phyloP scores from a whole-genome alignment of 2,329 filamentous ascomycete species.

The Corniculantispora saksenae region DNA sequence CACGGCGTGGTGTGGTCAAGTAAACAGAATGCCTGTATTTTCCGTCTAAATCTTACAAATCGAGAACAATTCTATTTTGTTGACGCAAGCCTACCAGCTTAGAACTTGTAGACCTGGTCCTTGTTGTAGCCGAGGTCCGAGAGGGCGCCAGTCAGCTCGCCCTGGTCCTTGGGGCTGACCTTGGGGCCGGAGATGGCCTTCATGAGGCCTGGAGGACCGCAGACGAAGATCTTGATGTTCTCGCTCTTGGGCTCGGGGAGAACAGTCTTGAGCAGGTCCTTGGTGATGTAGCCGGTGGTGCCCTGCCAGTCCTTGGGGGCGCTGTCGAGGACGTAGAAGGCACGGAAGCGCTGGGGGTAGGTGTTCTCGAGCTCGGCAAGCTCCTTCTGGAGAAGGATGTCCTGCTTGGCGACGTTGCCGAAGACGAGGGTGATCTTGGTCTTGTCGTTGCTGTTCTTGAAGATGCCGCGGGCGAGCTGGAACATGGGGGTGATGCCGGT shows the following conservation, averaged over 20 bases:
- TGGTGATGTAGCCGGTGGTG: conserved; percentile 93
- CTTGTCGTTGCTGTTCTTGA: conserved; percentile 77
- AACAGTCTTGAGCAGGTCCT: conserved; percentile 92
- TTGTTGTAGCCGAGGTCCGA: conserved; percentile 72
- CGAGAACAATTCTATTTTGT: neutral
- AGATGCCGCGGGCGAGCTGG: conserved; percentile 89
- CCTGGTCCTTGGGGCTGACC: conserved; percentile 91
- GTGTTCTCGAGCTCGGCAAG: conserved; percentile 82
- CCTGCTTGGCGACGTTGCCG: conserved; percentile 89
- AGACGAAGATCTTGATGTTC: conserved; percentile 96
- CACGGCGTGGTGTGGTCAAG: neutral
- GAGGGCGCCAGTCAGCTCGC: conserved; percentile 79
- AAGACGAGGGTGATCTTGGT: conserved; percentile 95
- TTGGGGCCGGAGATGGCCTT: conserved; percentile 88
- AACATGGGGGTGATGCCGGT: conserved; percentile 99
- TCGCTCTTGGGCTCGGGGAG: conserved; percentile 88
- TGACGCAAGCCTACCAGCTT: conserved; percentile 24
- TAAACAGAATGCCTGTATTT: conserved; percentile 12
- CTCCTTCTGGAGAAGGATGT: conserved; percentile 92
- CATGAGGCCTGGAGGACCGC: conserved; percentile 89
- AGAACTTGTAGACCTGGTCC: conserved; percentile 96
- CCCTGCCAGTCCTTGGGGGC: conserved; percentile 89
- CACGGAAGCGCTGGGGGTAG: conserved; percentile 76
- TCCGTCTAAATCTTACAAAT: conserved; percentile 16
- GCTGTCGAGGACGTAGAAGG: conserved; percentile 97